phyloP scores from a whole-genome alignment of 2,329 filamentous ascomycete species.

The Grosmannia serpens region DNA sequence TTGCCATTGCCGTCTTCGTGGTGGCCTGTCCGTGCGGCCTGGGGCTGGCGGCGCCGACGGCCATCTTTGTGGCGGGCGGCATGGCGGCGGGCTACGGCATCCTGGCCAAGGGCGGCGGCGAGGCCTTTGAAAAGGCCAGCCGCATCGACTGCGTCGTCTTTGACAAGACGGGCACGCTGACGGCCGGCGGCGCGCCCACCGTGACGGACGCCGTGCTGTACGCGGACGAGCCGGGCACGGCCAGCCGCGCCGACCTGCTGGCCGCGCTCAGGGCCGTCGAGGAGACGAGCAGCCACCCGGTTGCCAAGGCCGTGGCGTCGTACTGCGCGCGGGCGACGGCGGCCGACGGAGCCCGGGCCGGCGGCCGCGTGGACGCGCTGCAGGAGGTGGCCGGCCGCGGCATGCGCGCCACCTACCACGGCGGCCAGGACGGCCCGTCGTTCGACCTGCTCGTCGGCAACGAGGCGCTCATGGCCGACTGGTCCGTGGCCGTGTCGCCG shows the following conservation, averaged over 20 bases:
- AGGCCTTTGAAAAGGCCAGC: constrained; percentile 77
- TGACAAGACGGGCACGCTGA: constrained; percentile 81
- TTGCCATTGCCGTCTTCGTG: constrained; percentile 78
- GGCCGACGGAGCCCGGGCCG: constrained; percentile 5
- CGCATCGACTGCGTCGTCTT: constrained; percentile 70
- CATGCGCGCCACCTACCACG: constrained; percentile 41
- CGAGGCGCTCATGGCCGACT: constrained; percentile 52
- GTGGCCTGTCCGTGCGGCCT: constrained; percentile 79
- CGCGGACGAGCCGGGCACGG: constrained; percentile 18
- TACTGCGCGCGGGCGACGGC: constrained; percentile 36
- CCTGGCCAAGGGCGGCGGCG: constrained; percentile 71
- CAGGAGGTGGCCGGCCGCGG: constrained; percentile 64
- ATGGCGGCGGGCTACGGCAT: constrained; percentile 71
- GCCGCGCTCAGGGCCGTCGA: constrained; percentile 51
- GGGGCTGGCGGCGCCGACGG: constrained; percentile 74
- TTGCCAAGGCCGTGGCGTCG: constrained; percentile 57
- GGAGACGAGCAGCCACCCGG: constrained; percentile 61
- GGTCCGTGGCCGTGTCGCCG: constrained; percentile 27
- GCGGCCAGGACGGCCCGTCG: constrained; percentile 8
- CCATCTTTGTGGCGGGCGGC: constrained; percentile 72
- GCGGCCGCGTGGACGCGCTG: constrained; percentile 27
- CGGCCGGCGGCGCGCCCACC: constrained; percentile 57
- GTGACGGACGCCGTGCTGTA: constrained; percentile 46
- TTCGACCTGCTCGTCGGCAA: constrained; percentile 58
- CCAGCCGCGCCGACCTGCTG: constrained; percentile 24